Conservation (phyloP, 2,329 filamentous ascomycete species). For the Trichoderma guizhouense region DNA sequence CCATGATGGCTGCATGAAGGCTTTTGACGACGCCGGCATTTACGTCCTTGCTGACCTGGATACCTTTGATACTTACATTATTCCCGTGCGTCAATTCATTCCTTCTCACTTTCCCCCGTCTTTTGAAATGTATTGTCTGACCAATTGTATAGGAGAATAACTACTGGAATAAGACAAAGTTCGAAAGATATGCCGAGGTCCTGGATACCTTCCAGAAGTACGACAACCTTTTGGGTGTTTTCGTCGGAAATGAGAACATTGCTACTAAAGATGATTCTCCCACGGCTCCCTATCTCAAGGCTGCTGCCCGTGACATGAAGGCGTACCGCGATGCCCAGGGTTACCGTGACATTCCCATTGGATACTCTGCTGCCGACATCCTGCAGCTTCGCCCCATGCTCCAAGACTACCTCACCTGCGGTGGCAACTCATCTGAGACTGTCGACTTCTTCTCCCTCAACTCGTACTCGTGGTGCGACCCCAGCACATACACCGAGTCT, state of each 20-base stretch:
- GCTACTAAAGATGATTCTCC: slow-evolving; percentile 55
- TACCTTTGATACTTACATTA: slow-evolving; percentile 66
- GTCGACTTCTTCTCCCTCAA: slow-evolving; percentile 85
- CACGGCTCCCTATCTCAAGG: slow-evolving; percentile 79
- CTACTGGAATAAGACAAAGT: slow-evolving; percentile 71
- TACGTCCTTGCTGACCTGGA: slow-evolving; percentile 84
- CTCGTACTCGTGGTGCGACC: slow-evolving; percentile 77
- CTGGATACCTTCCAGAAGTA: slow-evolving; percentile 75
- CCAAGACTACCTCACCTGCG: slow-evolving; percentile 74
- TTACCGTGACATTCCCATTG: slow-evolving; percentile 78
- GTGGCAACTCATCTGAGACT: slow-evolving; percentile 62
- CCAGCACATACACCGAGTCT: slow-evolving; percentile 54
- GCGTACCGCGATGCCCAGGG: slow-evolving; percentile 70
- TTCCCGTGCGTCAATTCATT: slow-evolving; percentile 45
- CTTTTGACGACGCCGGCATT: slow-evolving; percentile 75
- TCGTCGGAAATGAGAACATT: slow-evolving; percentile 86
- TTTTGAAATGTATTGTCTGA: neutral
- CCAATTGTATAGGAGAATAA: slow-evolving; percentile 47
- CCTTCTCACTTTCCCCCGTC: neutral
- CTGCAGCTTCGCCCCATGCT: slow-evolving; percentile 61
- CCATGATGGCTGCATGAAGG: slow-evolving; percentile 77
- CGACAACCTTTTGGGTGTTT: slow-evolving; percentile 79
- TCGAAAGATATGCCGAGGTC: slow-evolving; percentile 64
- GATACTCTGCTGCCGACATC: slow-evolving; percentile 86
- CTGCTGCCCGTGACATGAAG: slow-evolving; percentile 78